Conservation (phyloP, 306 rosid species). For the Cyamopsis tetragonoloba region DNA sequence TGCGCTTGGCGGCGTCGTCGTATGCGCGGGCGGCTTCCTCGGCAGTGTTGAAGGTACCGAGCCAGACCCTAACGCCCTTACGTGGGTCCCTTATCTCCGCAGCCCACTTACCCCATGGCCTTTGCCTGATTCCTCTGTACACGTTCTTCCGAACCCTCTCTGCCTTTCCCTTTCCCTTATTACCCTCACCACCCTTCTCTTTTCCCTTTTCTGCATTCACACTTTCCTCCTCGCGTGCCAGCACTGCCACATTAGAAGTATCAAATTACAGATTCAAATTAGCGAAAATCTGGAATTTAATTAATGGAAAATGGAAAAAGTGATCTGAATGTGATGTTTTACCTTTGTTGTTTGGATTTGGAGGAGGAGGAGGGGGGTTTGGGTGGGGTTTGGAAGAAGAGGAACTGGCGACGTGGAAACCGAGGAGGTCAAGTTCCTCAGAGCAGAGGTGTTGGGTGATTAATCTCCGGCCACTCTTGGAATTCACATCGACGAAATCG, state of each 20-base stretch:
- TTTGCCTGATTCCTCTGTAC: slow-evolving; percentile 69
- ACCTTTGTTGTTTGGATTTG: neutral
- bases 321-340: neutral
- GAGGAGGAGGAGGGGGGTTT: neutral
- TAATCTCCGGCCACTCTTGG: slow-evolving; percentile 30
- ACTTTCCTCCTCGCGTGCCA: neutral
- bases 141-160: slow-evolving; percentile 42
- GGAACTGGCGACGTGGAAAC: slow-evolving; percentile 11
- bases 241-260: neutral
- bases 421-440: slow-evolving; percentile 47
- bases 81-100: slow-evolving; percentile 84
- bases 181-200: too few species aligned
- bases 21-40: slow-evolving; percentile 76
- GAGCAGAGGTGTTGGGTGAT: slow-evolving; percentile 40
- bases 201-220: neutral
- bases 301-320: neutral
- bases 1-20: slow-evolving; percentile 67
- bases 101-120: slow-evolving; percentile 95
- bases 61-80: slow-evolving; percentile 71
- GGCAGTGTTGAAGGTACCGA: slow-evolving; percentile 67
- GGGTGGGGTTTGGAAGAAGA: neutral
- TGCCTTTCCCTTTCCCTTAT: neutral
- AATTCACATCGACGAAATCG: slow-evolving; percentile 18
- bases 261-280: too few species aligned
- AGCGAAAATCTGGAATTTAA: neutral